Conservation (phyloP, 2,329 filamentous ascomycete genomes). For the Fusarium incarnatum region DNA sequence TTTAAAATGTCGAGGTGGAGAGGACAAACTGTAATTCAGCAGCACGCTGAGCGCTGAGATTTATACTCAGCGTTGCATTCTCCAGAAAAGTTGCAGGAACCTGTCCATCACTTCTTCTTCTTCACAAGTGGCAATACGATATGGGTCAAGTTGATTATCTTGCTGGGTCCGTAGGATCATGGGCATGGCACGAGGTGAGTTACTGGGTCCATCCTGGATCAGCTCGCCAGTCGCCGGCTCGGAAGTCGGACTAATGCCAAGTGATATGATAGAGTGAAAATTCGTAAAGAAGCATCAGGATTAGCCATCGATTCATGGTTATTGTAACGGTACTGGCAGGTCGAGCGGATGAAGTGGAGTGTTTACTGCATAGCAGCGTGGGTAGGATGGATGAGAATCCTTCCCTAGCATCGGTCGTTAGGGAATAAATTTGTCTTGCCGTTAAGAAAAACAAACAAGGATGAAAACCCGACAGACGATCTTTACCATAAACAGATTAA, state of each 20-base stretch:
- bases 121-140: slow-evolving; percentile 13
- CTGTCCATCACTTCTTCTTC: background rate
- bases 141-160: slow-evolving; percentile 4
- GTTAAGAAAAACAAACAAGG: slow-evolving; percentile 5
- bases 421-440: background rate
- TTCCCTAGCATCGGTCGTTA: slow-evolving; percentile 8
- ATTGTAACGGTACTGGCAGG: background rate
- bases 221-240: slow-evolving; percentile 7
- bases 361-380: slow-evolving; percentile 5
- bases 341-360: slow-evolving; percentile 18
- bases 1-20: slow-evolving; percentile 10
- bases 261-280: background rate
- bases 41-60: slow-evolving; percentile 1
- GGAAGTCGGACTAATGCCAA: slow-evolving; percentile 37
- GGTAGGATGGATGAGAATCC: slow-evolving; percentile 16
- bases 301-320: background rate
- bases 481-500: slow-evolving; percentile 7
- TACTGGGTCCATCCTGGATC: background rate
- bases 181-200: background rate
- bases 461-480: slow-evolving; percentile 7
- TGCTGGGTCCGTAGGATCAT: slow-evolving; percentile 2
- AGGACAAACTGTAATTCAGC: background rate
- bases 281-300: background rate
- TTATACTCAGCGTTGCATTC: slow-evolving; percentile 32
- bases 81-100: background rate